phyloP scores from a whole-genome alignment of 352 stramenopile species.

The Phytophthora ohioensis region DNA sequence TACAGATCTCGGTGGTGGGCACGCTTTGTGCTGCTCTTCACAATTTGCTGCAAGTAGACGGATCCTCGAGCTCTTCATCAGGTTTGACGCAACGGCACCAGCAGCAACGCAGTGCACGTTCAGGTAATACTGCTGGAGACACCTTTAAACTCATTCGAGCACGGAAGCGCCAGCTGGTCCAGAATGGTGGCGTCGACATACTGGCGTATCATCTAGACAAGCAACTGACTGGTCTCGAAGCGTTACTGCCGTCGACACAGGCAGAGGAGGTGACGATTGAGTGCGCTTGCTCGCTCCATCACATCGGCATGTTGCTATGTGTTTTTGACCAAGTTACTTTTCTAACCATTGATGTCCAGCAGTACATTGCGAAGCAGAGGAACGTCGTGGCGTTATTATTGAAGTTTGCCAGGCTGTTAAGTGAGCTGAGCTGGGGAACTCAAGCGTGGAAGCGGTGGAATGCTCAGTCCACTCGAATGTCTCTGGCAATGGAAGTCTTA shows the following conservation, averaged over 20 bases:
- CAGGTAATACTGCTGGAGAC: constrained; percentile 23
- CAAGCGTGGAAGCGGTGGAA: constrained; percentile 35
- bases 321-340: constrained; percentile 80
- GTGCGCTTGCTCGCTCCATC: constrained; percentile 40
- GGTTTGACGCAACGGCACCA: constrained; percentile 9
- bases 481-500: constrained; percentile 52
- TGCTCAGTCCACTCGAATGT: constrained; percentile 35
- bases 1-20: constrained; percentile 38
- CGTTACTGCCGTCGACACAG: background rate
- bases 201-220: constrained; percentile 29
- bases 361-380: constrained; percentile 47
- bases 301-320: constrained; percentile 51
- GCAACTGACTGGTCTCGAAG: constrained; percentile 12
- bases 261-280: constrained; percentile 20
- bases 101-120: constrained; percentile 5
- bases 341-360: constrained; percentile 56
- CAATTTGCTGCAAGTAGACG: constrained; percentile 60
- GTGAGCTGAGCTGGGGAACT: constrained; percentile 46
- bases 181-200: constrained; percentile 47
- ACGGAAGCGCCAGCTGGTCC: constrained; percentile 54
- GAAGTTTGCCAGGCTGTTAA: constrained; percentile 46
- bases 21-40: constrained; percentile 48
- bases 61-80: background rate
- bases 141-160: constrained; percentile 40
- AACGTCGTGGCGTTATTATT: constrained; percentile 52